Evolutionary conservation across 805 yeast genomes (phyloP), one percentile per base, ranked within the genome.

Genomic region (Brettanomyces nanus): DNA sequence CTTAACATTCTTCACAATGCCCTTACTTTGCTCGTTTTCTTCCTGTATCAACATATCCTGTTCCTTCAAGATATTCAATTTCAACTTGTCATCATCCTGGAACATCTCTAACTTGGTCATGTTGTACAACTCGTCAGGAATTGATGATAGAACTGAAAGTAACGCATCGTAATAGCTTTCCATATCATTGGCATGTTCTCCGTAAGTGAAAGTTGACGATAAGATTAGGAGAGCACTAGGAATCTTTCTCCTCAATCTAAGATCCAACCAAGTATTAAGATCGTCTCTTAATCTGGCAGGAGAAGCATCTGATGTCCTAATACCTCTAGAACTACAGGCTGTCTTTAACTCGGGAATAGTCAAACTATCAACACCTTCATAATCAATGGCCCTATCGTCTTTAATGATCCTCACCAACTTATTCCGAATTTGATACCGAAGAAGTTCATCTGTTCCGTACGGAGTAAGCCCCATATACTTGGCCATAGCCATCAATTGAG

Each of bases 71-170:
- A 82, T 80, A 47, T 78, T 80, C 46, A 83, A 63, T 57, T 78
- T 73, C 56, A 80, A 73, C 36, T 85, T 76, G 31, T 80, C 80
- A 35, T 67, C 62, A 28, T 69, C 80, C 42, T 77, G 77, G 36
- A 75, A 76, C 46, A 89, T 85, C 56, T 86, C 90, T 46, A 86
- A 77, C 63, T 86, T 94, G 49, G 95, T 90, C 56, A 86, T 96
- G 60, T 90, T 95, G 62, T 85, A 90, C 47, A 90, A 80, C 65
- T 90, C 97, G 52, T 86, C 94, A 11, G 98, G 98, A 55, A 90
- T 75, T 10, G 95, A 83, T 40, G 83, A 75, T 52, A 90, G 68
- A 6, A 90, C 97, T 18, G 92, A 87, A 53, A 81, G 75, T 42
- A 90, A 68, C 2, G 95, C 95, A 51, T 89, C 96, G 59, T 85